A percentile compares a stretch with the other conserved stretches of the same genome.
Conservation (phyloP, 2,329 filamentous ascomycete genomes). For the Neopestalotiopsis sp. region DNA sequence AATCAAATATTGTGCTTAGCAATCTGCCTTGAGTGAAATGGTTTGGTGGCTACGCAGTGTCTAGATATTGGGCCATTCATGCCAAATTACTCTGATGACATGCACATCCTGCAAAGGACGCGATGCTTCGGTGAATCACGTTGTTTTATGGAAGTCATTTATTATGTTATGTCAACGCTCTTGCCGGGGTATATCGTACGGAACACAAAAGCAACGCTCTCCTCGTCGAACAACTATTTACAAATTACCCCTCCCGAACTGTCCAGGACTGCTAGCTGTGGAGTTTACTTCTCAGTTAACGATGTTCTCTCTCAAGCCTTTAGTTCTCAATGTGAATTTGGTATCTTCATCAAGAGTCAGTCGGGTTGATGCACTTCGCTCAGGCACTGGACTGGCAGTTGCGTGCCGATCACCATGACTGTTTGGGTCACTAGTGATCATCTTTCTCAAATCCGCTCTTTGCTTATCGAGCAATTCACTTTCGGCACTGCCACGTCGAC, state of each 20-base stretch:
- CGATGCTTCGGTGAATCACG: too few relatives aligned
- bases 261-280: neutral
- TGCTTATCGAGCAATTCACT: constrained; percentile 42
- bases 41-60: too few relatives aligned
- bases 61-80: too few relatives aligned
- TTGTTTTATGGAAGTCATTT: too few relatives aligned
- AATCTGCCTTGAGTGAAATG: too few relatives aligned
- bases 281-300: constrained; percentile 21
- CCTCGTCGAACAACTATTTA: neutral
- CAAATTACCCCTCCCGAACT: neutral
- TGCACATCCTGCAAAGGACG: too few relatives aligned
- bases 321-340: constrained; percentile 58
- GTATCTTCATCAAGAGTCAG: constrained; percentile 54
- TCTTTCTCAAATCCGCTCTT: constrained; percentile 47
- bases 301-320: constrained; percentile 59
- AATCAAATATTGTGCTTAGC: too few relatives aligned
- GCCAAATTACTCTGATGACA: too few relatives aligned
- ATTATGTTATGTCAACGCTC: neutral
- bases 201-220: neutral
- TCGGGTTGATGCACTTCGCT: constrained; percentile 28
- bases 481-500: constrained; percentile 37
- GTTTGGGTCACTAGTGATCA: constrained; percentile 36
- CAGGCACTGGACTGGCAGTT: neutral
- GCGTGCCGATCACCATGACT: constrained; percentile 21
- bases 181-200: neutral